Evolutionary conservation across 805 yeast genomes (phyloP), one percentile per base, ranked within the genome.

Genomic region (Spathaspora hagerdaliae): DNA sequence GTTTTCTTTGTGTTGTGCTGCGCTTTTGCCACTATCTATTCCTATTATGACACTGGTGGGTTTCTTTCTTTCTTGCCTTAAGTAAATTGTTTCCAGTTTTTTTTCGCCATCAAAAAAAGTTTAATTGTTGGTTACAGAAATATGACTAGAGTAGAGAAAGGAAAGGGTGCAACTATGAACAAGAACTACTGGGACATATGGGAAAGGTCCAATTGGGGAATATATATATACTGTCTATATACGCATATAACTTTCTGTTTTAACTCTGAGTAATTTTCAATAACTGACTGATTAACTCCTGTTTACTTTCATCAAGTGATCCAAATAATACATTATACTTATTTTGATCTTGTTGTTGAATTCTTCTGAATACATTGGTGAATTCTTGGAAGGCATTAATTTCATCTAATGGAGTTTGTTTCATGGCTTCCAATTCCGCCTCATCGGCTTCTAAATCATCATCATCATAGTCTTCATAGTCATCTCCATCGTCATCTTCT

Each of bases 391-490:
- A 89, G 3, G 86, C 83, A 58, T 92, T 86, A 41, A 90, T 66
- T 36, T 73, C 69, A 58, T 92, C 97, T 40, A 94, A 74, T 3
- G 95, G 83, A 1, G 92, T 85, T 52, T 83, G 85, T 26, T 86
- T 78, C 59, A 86, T 71, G 8, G 96, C 96, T 58, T 91, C 97
- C 39, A 83, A 82, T 38, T 87, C 74, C 7, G 86, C 94, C 41
- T 85, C 94, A 42, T 81, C 82, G 8, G 80, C 81, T 52, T 79
- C 85, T 26, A 51, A 60, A 14, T 59, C 64, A 33, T 63, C 71
- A 8, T 53, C 64, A 35, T 52, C 62, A 15, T 59, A 63, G n/a
- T 53, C 63, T 32, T 56, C 67, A 26, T 58, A 63, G n/a, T 65
- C 67, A 12, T 61, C 72, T 2, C 54, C 67, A 37, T 55, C 64